Conservation (phyloP, 2,329 filamentous ascomycete genomes). For the Plenodomus tracheiphilus region DNA sequence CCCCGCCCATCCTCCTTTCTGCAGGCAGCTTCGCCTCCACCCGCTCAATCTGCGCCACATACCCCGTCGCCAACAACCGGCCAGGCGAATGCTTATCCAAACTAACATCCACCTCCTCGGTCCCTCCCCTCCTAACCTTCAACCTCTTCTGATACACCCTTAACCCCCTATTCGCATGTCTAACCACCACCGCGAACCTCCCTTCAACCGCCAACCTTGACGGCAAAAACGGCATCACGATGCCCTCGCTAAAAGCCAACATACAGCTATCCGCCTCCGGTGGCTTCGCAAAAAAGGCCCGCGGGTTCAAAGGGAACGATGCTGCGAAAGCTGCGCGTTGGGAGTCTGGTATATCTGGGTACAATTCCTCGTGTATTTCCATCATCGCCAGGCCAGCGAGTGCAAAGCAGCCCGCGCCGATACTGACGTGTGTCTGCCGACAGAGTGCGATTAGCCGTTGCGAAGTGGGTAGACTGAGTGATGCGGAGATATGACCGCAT, state of each 20-base stretch:
- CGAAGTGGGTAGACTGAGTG: constrained; percentile 39
- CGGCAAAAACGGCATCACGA: constrained; percentile 50
- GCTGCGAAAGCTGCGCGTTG: constrained; percentile 48
- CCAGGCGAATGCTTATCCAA: constrained; percentile 44
- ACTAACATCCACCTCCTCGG: constrained; percentile 16
- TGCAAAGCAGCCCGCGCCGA: constrained; percentile 53
- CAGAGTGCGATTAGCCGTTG: constrained; percentile 45
- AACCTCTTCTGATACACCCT: constrained; percentile 50
- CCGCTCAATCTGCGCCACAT: constrained; percentile 48
- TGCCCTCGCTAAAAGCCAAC: constrained; percentile 53
- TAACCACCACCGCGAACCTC: constrained; percentile 46
- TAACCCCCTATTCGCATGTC: constrained; percentile 49
- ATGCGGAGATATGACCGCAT: constrained; percentile 35
- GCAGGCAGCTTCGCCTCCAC: constrained; percentile 39
- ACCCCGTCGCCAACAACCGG: constrained; percentile 49
- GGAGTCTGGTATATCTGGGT: constrained; percentile 29
- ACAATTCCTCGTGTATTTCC: constrained; percentile 44
- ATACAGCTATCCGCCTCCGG: constrained; percentile 50
- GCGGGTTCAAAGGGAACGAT: constrained; percentile 53
- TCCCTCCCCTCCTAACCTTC: constrained; percentile 5
- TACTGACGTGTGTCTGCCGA: constrained; percentile 42
- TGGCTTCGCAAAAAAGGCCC: constrained; percentile 47
- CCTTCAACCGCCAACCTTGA: constrained; percentile 39
- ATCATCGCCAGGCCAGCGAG: constrained; percentile 53
- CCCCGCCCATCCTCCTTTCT: constrained; percentile 18